Percentiles rank a stretch among this genome's conserved stretches.
These are phyloP conservation scores for Pseudozyma pruni DNA, from an alignment of 1,284 basidiomycete genomes.

Conservation along the genomic window DNA sequence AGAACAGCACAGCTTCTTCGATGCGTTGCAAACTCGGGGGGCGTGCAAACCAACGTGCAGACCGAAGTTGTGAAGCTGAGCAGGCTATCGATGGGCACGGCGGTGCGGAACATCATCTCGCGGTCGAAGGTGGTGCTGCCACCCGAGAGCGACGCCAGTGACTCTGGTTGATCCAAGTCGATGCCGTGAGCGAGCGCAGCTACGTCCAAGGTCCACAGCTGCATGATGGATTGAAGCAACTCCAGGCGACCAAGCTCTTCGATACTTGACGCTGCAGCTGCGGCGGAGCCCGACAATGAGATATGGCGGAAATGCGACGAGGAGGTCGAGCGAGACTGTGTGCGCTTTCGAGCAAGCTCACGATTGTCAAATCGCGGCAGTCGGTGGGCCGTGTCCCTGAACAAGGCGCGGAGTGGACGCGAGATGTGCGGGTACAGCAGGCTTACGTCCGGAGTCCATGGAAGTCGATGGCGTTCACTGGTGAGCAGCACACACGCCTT, in stretches of 20 bases:
- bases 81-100: constrained; percentile 46
- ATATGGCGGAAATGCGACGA: constrained; percentile 25
- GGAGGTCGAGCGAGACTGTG: constrained; percentile 17
- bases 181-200: constrained; percentile 43
- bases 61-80: constrained; percentile 35
- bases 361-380: constrained; percentile 39
- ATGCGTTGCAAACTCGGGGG: constrained; percentile 26
- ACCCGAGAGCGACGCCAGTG: constrained; percentile 21
- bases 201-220: constrained; percentile 56
- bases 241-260: constrained; percentile 54
- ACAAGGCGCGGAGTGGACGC: constrained; percentile 40
- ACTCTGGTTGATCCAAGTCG: constrained; percentile 10
- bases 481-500: constrained; percentile 54
- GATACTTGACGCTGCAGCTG: constrained; percentile 24
- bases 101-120: constrained; percentile 38
- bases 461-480: constrained; percentile 45
- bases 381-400: constrained; percentile 47
- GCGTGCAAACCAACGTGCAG: constrained; percentile 31
- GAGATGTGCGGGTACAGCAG: constrained; percentile 57
- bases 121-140: constrained; percentile 18
- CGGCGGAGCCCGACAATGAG: constrained; percentile 27
- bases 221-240: constrained; percentile 54
- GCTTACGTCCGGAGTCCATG: constrained; percentile 52
- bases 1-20: constrained; percentile 26
- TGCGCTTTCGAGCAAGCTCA: constrained; percentile 31